Evolutionary conservation across 1,139 yeast species (phyloP), one percentile per base, ranked within the genome.

Genomic region (Trichomonascaceae sp.): DNA sequence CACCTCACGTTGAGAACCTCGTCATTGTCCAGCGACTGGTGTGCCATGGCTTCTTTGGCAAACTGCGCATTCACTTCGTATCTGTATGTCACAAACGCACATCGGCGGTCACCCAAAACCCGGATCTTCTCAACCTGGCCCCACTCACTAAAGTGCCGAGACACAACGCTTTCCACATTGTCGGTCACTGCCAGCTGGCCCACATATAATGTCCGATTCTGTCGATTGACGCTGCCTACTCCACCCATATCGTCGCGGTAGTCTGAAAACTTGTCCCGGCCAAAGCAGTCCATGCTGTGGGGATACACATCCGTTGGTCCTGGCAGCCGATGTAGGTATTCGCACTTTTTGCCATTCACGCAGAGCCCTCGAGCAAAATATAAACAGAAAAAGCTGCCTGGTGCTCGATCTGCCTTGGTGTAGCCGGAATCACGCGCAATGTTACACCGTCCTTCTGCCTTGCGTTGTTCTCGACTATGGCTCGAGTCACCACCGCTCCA

Each of bases 211-310:
- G 96, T 84, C 37, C 76, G 59, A 51, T 85, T 87, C 17, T 64
- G 64, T 26, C 67, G 60, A 44, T 71, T 66, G 50, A 87, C 76
- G n/a, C 87, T 75, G 0, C 97, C 98, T 2, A 84, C 79, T 16
- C 97, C 98, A 29, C 80, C 76, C 95, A 85, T 84, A 55, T 89
- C 98, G 45, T 87, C 96, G 43, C 85, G 64, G 51, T 82, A 82
- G 29, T 74, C 80, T 1, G 81, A 66, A 41, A 80, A 79, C 53
- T 79, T 82, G 51, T 82, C 94, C 38, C 98, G 62, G 0, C 97
- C 97, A 63, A 89, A 89, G 48, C 97, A 87, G 56, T 89, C 98
- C 27, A 75, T 71, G 1, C 84, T 76, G 11, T 20, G 23, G 1
- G 76, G 65, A 38, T 62, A 60, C 29, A 58, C 53, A 40, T 71